These are phyloP conservation scores for Priceomyces medius DNA, from an alignment of 805 yeast species.

Conservation along the genomic window DNA sequence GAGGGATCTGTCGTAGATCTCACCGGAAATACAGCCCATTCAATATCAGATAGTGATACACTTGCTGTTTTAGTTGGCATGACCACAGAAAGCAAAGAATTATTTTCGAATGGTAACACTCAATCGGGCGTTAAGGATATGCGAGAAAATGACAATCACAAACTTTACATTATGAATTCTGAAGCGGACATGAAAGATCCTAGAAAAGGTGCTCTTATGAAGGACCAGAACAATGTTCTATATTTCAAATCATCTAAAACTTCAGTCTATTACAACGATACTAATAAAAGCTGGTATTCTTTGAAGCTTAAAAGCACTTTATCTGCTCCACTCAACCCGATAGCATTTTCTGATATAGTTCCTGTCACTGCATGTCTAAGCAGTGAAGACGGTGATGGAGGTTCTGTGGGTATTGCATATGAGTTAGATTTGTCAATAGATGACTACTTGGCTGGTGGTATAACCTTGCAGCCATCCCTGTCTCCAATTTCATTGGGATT, in stretches of 20 bases:
- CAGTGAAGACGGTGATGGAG: constrained; percentile 10
- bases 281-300: constrained; percentile 10
- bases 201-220: constrained; percentile 5
- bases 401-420: constrained; percentile 7
- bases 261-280: constrained; percentile 10
- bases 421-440: constrained; percentile 3
- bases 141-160: background rate
- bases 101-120: background rate
- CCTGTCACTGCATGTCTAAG: constrained; percentile 15
- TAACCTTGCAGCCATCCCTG: background rate
- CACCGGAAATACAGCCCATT: background rate
- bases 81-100: background rate
- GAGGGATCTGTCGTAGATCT: background rate
- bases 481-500: constrained; percentile 6
- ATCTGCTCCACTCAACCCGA: constrained; percentile 1
- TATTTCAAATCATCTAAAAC: constrained; percentile 7
- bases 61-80: background rate
- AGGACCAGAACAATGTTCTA: constrained; percentile 8
- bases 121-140: background rate
- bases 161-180: constrained; percentile 8
- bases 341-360: constrained; percentile 3
- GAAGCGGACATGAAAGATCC: constrained; percentile 8
- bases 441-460: constrained; percentile 4
- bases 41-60: background rate
- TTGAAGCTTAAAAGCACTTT: background rate